Evolutionary conservation across 2,329 filamentous ascomycete species (phyloP), one percentile per base, ranked within the genome.

Genomic region (Meredithiella fracta): DNA sequence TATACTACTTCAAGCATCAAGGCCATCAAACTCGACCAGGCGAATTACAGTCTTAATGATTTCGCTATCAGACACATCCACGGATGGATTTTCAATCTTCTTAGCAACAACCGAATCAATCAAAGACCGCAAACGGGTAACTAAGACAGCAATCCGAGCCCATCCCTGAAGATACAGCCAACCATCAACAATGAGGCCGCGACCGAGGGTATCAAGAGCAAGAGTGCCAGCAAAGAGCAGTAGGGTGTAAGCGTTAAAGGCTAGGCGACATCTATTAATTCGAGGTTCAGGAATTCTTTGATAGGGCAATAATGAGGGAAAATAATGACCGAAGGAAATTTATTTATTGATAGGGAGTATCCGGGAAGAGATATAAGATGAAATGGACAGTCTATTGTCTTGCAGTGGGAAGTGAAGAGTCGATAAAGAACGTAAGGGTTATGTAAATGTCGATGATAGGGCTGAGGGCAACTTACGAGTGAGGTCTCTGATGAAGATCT

Each of bases 71-170:
- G 70, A 70, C 37, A 82, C 65, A 49, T 81, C 78, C 11, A 56
- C 58, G 9, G 38, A 51, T 3, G 86, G 86, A 60, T 86, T 81
- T 65, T 90, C 86, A 51, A 96, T 80, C 68, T 89, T 89, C 61
- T 77, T 74, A 57, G 85, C 85, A 63, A 98, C 78, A 59, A 94
- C 74, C 61, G 83, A 80, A 70, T 98, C 92, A 55, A 98, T 75
- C 82, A 97, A 86, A 57, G 82, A 81, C 60, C 92, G 77, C 61
- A 98, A 69, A 60, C 91, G 75, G 49, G 84, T 86, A 2, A 95
- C 84, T 62, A 98, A 68, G 11, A 97, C 91, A 29, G 91, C 92
- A 60, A 98, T 92, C 50, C 92, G 79, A 1, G 92, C 91, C 92
- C 92, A 98, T 0, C 92, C 92, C 23, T 88, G 77, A 31, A 98